These are phyloP conservation scores for Simmondsia chinensis DNA, from an alignment of 148 eudicot species.

Conservation along the genomic window DNA sequence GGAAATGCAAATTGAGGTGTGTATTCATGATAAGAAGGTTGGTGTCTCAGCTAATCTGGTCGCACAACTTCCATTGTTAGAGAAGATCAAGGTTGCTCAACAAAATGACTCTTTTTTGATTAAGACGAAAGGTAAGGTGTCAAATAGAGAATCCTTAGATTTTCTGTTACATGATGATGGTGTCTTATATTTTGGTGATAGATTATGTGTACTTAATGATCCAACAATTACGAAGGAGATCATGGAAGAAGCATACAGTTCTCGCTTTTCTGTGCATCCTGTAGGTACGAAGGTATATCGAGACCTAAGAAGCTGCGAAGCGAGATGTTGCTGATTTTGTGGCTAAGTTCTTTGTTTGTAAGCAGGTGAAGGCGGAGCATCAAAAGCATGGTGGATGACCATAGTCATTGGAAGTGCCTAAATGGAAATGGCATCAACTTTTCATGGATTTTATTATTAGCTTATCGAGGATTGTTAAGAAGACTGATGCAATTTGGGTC, in stretches of 20 bases:
- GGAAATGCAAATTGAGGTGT: too few relatives aligned
- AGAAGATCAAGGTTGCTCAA: too few relatives aligned
- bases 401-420: not conserved
- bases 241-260: not conserved
- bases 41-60: too few relatives aligned
- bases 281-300: not conserved
- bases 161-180: not conserved
- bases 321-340: not conserved
- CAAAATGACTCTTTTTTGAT: too few relatives aligned
- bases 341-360: not conserved
- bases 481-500: not conserved
- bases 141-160: too few relatives aligned
- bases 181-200: not conserved
- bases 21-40: too few relatives aligned
- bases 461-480: too few relatives aligned
- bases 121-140: too few relatives aligned
- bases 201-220: not conserved
- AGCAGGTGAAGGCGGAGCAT: not conserved
- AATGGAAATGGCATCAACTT: not conserved
- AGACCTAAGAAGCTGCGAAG: not conserved
- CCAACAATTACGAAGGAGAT: not conserved
- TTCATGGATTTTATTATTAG: not conserved
- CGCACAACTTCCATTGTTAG: too few relatives aligned
- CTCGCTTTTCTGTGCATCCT: not conserved
- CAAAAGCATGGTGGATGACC: not conserved